phyloP scores from a whole-genome alignment of 305 asterid species.

The Solanum chacoense region DNA sequence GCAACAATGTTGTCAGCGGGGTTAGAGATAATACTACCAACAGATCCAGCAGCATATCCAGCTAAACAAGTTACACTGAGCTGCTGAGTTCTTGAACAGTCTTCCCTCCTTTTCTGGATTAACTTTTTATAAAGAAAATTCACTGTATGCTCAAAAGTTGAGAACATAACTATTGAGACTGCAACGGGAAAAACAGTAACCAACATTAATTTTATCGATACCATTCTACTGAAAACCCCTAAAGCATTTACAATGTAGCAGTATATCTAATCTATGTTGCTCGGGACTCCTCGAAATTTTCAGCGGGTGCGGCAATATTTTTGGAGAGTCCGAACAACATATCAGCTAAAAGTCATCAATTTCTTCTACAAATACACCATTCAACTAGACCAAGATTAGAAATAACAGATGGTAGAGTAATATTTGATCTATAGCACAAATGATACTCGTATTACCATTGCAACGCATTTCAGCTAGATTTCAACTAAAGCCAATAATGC shows the following conservation, averaged over 20 bases:
- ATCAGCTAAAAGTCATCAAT: background rate
- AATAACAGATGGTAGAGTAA: background rate
- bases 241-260: background rate
- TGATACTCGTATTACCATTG: background rate
- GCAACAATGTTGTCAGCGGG: slow-evolving; percentile 40
- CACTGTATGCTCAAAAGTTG: slow-evolving; percentile 38
- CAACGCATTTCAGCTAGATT: background rate
- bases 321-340: background rate
- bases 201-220: background rate
- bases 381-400: background rate
- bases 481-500: background rate
- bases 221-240: background rate
- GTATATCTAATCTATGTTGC: background rate
- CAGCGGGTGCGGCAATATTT: background rate
- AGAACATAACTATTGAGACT: slow-evolving; percentile 42
- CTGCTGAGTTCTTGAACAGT: slow-evolving; percentile 32
- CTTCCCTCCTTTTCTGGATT: slow-evolving; percentile 24
- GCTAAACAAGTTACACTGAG: slow-evolving; percentile 40
- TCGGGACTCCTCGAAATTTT: background rate
- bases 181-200: slow-evolving; percentile 1
- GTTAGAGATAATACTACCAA: slow-evolving; percentile 31
- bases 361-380: background rate
- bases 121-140: slow-evolving; percentile 22
- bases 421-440: background rate
- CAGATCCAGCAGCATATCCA: slow-evolving; percentile 41